Evolutionary conservation across 306 rosid genomes (phyloP).

Genomic region (Purshia tridentata): DNA sequence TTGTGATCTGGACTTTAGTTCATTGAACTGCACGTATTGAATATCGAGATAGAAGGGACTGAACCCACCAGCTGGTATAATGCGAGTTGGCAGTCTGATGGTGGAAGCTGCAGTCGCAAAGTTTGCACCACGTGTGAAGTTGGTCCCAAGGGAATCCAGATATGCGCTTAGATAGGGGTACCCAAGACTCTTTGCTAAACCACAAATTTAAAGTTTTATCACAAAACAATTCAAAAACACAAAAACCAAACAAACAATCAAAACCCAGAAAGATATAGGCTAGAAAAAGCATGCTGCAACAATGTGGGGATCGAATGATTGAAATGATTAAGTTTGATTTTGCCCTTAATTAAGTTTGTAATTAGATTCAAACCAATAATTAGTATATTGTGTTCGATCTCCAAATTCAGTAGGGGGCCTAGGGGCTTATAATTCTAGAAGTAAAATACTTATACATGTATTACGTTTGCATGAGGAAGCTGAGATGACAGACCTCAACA

Average conservation of each 20-base stretch:
- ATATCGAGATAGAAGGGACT: slow-evolving; percentile 47
- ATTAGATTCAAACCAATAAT: too few species aligned
- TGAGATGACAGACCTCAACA: too few species aligned
- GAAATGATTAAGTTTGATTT: background rate
- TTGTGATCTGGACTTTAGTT: slow-evolving; percentile 26
- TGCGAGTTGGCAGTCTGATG: slow-evolving; percentile 23
- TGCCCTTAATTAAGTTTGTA: background rate
- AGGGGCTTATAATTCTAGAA: too few species aligned
- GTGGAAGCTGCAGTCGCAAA: slow-evolving; percentile 45
- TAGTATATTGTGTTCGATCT: too few species aligned
- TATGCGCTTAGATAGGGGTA: slow-evolving; percentile 36
- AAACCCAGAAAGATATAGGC: too few species aligned
- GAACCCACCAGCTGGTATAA: slow-evolving; percentile 25
- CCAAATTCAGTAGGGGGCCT: too few species aligned
- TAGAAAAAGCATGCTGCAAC: too few species aligned
- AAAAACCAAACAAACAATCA: background rate
- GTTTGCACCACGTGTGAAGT: slow-evolving; percentile 40
- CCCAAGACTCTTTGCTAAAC: slow-evolving; percentile 33
- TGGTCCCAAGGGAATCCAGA: slow-evolving; percentile 41
- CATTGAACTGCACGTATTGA: slow-evolving; percentile 36
- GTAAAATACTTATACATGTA: too few species aligned
- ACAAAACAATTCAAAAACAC: background rate
- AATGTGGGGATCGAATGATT: too few species aligned
- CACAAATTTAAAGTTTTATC: background rate
- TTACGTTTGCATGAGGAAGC: too few species aligned